Base-by-base conservation (phyloP, 352 stramenopile genomes). In the Peronospora tabacina region DNA sequence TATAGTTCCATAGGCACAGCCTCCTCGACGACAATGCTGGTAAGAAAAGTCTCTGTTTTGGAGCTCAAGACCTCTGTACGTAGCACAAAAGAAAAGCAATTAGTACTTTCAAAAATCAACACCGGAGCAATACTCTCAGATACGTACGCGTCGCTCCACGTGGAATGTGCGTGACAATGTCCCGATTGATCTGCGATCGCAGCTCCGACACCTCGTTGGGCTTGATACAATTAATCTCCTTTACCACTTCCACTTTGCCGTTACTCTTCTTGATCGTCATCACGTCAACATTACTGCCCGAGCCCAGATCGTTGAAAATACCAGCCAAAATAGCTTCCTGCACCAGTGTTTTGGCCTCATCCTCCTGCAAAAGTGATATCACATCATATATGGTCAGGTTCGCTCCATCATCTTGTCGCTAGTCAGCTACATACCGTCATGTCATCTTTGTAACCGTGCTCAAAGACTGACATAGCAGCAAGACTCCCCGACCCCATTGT, bases 291-390 rank as follows among this genome's bases (percentile, higher is more conserved):
- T 98, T 98, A 62, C 73, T 96, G 22, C 96, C 95, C 42, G 82
- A 97, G 39, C 96, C 96, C 30, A 99, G 70, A 71, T 99, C 96
- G 72, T 99, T 99, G 68, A 98, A 99, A 56, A 99, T 88, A 70
- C 96, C 96, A 0, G 95, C 94, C 15, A 96, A 58, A 58, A 99
- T 98, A 7, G 95, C 89, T 17, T 98, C 72, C 56, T 97, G 82
- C 33, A 99, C 96, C 42, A 99, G 71, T 44, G 89, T 81, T 51
- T 98, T 92, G n/a, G 95, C 96, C 49, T 98, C 93, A 1, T 78
- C 89, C 66, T 99, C 95, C 73, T 85, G 28, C 7, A 59, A 49
- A 45, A 17, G 0, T 20, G 10, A 36, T 26, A 46, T 2, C 4
- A n/a, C n/a, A n/a, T 10, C 9, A 32, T 16, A 17, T 57, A 10